Percentiles rank a stretch among this genome's conserved stretches.
Conservation (phyloP, 2,329 filamentous ascomycete genomes). For the Laburnicola sp. region DNA sequence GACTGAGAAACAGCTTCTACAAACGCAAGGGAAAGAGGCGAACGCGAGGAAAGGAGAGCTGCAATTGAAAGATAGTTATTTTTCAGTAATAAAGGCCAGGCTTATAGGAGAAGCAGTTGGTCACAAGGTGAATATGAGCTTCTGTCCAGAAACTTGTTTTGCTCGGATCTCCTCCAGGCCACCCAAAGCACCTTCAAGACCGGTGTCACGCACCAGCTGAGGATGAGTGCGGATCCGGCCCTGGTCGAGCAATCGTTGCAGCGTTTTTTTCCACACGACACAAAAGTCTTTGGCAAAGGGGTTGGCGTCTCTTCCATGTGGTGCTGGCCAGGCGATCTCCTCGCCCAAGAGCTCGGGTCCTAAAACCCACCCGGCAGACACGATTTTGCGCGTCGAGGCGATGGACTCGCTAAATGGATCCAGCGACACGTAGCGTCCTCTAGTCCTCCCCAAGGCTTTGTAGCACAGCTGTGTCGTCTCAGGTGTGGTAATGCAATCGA, state of each 20-base stretch:
- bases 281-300: slow-evolving; percentile 2
- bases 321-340: slow-evolving; percentile 8
- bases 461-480: slow-evolving; percentile 23
- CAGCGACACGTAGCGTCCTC: slow-evolving; percentile 23
- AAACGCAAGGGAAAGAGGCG: too few relatives aligned
- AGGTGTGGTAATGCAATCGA: slow-evolving; percentile 51
- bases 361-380: slow-evolving; percentile 20
- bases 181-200: slow-evolving; percentile 2
- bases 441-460: slow-evolving; percentile 21
- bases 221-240: slow-evolving; percentile 6
- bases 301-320: slow-evolving; percentile 5
- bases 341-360: slow-evolving; percentile 18
- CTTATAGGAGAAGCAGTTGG: too few relatives aligned
- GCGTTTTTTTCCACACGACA: neutral
- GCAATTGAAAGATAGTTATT: too few relatives aligned
- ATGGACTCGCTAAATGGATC: slow-evolving; percentile 15
- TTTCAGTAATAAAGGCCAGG: too few relatives aligned
- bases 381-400: slow-evolving; percentile 6
- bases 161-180: slow-evolving; percentile 7
- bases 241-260: slow-evolving; percentile 7
- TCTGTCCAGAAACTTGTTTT: slow-evolving; percentile 8
- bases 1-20: too few relatives aligned
- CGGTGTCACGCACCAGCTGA: neutral
- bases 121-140: slow-evolving; percentile 1
- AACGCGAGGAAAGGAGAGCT: too few relatives aligned